phyloP scores from a whole-genome alignment of 805 yeast genomes.

The Saccharomycopsis schoenii region DNA sequence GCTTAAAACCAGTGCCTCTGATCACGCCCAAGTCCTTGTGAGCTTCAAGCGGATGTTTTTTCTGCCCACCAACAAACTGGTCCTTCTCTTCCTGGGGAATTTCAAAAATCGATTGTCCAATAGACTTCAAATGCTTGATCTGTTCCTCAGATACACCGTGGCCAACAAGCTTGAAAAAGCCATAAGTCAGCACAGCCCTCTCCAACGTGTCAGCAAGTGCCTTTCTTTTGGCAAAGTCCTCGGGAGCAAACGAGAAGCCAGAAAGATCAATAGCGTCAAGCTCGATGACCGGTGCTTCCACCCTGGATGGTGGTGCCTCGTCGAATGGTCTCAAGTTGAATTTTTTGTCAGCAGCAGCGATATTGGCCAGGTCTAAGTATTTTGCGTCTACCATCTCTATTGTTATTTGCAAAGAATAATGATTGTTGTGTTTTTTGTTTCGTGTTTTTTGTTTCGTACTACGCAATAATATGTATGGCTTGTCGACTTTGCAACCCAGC shows the following conservation, averaged over 20 bases:
- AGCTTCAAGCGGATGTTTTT: constrained; percentile 24
- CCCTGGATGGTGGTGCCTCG: constrained; percentile 22
- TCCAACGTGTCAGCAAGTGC: constrained; percentile 31
- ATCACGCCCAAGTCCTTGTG: constrained; percentile 31
- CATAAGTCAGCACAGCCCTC: constrained; percentile 31
- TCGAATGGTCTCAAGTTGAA: constrained; percentile 26
- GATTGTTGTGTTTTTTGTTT: background rate
- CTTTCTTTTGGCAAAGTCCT: constrained; percentile 25
- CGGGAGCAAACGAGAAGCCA: constrained; percentile 29
- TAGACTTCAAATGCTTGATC: constrained; percentile 28
- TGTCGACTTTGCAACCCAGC: no score
- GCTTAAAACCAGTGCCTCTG: constrained; percentile 38
- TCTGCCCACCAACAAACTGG: constrained; percentile 32
- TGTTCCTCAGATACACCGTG: constrained; percentile 21
- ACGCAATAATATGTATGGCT: no score
- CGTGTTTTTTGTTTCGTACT: background rate
- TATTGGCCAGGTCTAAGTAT: background rate
- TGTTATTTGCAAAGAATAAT: background rate
- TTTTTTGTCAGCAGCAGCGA: constrained; percentile 17
- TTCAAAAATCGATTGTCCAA: constrained; percentile 32
- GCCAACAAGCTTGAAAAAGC: constrained; percentile 27
- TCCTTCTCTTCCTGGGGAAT: constrained; percentile 32
- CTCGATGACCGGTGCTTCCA: constrained; percentile 7
- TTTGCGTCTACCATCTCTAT: background rate
- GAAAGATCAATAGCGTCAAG: constrained; percentile 31